Conservation (phyloP, 164 flowering plant species). For the Stephania japonica region DNA sequence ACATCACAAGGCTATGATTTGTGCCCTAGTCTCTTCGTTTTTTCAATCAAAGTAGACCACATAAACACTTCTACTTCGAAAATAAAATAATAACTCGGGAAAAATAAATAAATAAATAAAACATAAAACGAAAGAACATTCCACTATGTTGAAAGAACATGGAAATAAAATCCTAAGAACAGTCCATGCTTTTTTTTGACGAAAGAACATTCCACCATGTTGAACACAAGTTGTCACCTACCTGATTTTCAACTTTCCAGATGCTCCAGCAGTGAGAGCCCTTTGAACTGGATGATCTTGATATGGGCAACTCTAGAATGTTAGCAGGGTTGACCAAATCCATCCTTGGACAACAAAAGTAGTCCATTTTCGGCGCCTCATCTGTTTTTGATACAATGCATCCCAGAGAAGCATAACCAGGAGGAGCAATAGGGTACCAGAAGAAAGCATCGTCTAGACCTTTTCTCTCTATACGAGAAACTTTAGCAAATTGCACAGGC, state of each 20-base stretch:
- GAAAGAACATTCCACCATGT: background rate
- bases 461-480: slow-evolving; percentile 66
- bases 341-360: slow-evolving; percentile 82
- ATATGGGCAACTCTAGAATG: slow-evolving; percentile 64
- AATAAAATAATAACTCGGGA: too few species aligned
- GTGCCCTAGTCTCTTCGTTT: too few species aligned
- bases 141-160: too few species aligned
- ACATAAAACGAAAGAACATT: too few species aligned
- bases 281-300: slow-evolving; percentile 63
- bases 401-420: slow-evolving; percentile 96
- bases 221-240: slow-evolving; percentile 11
- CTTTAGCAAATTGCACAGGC: slow-evolving; percentile 85
- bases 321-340: slow-evolving; percentile 83
- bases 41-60: too few species aligned
- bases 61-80: too few species aligned
- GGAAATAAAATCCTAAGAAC: too few species aligned
- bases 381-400: slow-evolving; percentile 69
- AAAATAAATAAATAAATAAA: too few species aligned
- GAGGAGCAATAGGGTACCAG: slow-evolving; percentile 97
- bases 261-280: slow-evolving; percentile 86
- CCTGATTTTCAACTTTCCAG: slow-evolving; percentile 99
- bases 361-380: slow-evolving; percentile 57
- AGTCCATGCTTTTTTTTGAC: too few species aligned
- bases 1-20: too few species aligned
- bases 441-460: slow-evolving; percentile 83